Evolutionary conservation across 495 filamentous ascomycete genomes (phyloP).

Genomic region (Trichoderma virens): DNA sequence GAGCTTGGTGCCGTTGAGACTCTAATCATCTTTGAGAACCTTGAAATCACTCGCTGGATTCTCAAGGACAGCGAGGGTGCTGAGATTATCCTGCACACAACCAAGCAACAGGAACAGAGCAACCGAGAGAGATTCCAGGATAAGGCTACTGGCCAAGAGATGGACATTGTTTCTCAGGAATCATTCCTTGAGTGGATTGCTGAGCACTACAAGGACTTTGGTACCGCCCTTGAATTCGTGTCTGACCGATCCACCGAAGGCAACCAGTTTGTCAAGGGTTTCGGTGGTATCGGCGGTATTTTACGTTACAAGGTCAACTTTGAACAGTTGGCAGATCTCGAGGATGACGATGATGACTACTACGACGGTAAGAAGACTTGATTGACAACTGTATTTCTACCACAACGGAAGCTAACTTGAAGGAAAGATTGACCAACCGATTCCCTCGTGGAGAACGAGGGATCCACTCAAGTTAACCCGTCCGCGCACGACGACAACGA

Average conservation of each 20-base stretch:
- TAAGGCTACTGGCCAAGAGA: conserved; percentile 89
- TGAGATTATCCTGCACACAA: conserved; percentile 75
- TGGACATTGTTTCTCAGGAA: conserved; percentile 79
- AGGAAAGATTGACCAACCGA: conserved; percentile 80
- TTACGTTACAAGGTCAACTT: conserved; percentile 99
- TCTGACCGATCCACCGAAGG: conserved; percentile 94
- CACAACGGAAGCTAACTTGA: not conserved
- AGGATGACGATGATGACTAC: conserved; percentile 98
- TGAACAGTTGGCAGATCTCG: conserved; percentile 90
- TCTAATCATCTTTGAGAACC: conserved; percentile 95
- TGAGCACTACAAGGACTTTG: conserved; percentile 95
- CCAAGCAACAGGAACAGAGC: conserved; percentile 67
- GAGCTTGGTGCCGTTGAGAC: conserved; percentile 92
- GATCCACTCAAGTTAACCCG: conserved; percentile 64
- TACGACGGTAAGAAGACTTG: conserved; percentile 50
- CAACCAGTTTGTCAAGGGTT: conserved; percentile 99
- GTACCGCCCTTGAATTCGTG: conserved; percentile 93
- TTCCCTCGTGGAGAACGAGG: conserved; percentile 87
- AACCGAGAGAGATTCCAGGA: conserved; percentile 84
- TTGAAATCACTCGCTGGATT: conserved; percentile 85
- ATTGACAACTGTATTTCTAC: not conserved
- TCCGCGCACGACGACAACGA: conserved; percentile 41
- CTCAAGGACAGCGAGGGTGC: conserved; percentile 67
- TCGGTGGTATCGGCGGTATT: conserved; percentile 95
- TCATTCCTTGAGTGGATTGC: conserved; percentile 98